Evolutionary conservation across 2,329 filamentous ascomycete genomes (phyloP).

Genomic region (Fusarium udum): DNA sequence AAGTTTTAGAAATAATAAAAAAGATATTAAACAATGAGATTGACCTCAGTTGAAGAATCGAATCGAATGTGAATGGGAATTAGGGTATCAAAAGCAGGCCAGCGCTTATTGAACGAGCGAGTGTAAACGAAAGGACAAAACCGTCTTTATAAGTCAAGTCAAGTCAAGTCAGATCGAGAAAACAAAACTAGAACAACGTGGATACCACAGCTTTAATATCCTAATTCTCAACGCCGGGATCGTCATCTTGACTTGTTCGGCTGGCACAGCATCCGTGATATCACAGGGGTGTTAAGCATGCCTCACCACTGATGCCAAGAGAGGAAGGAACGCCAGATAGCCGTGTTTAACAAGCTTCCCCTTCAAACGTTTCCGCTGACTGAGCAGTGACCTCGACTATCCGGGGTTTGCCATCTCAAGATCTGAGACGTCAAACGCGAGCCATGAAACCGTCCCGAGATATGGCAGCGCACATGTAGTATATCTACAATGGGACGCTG

Average conservation of each 20-base stretch:
- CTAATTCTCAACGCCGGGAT: background rate
- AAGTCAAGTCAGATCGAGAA: constrained; percentile 17
- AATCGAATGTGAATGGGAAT: constrained; percentile 11
- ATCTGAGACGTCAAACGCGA: constrained; percentile 22
- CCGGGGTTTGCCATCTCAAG: constrained; percentile 13
- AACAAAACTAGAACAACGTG: background rate
- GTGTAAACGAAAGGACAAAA: constrained; percentile 32
- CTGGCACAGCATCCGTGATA: constrained; percentile 27
- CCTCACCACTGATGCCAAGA: constrained; percentile 31
- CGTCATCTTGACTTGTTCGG: constrained; percentile 19
- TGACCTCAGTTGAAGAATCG: constrained; percentile 4
- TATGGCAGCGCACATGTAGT: background rate
- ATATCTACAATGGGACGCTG: constrained; percentile 12
- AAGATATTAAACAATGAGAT: constrained; percentile 18
- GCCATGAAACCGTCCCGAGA: constrained; percentile 26
- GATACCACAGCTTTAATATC: constrained; percentile 13
- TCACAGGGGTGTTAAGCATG: constrained; percentile 16
- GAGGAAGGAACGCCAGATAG: constrained; percentile 20
- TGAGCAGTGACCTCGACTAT: background rate
- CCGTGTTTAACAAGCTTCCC: constrained; percentile 25
- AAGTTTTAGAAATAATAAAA: background rate
- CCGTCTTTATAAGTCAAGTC: constrained; percentile 14
- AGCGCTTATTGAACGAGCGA: constrained; percentile 35
- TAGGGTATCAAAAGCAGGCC: constrained; percentile 34
- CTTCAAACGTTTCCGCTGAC: constrained; percentile 21